A percentile compares a stretch with the other conserved stretches of the same genome.
Conservation (phyloP, 2,329 filamentous ascomycete genomes). For the Aspergillus sp. region DNA sequence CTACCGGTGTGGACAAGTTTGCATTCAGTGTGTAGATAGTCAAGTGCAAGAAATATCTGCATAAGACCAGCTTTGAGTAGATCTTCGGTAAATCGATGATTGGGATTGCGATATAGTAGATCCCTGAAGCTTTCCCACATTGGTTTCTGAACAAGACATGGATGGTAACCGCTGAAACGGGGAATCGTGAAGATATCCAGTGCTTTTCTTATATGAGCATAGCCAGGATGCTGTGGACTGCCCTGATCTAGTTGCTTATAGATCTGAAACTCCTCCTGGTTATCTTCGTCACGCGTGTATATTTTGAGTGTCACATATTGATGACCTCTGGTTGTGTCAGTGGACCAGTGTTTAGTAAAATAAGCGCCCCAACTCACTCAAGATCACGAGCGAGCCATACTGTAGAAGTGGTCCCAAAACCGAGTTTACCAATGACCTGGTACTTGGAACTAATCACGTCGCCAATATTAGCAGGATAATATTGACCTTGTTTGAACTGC, state of each 20-base stretch:
- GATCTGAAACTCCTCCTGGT: slow-evolving; percentile 26
- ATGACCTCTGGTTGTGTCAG: slow-evolving; percentile 21
- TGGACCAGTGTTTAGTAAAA: neutral
- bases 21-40: slow-evolving; percentile 45
- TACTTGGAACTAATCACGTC: slow-evolving; percentile 29
- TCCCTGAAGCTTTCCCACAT: slow-evolving; percentile 45
- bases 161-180: slow-evolving; percentile 24
- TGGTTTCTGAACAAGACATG: slow-evolving; percentile 36
- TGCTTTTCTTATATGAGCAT: slow-evolving; percentile 28
- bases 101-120: slow-evolving; percentile 39
- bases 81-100: slow-evolving; percentile 37
- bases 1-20: slow-evolving; percentile 48
- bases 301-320: slow-evolving; percentile 26
- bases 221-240: slow-evolving; percentile 27
- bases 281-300: slow-evolving; percentile 20
- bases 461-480: slow-evolving; percentile 34
- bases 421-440: slow-evolving; percentile 32
- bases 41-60: slow-evolving; percentile 42
- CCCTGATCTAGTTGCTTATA: slow-evolving; percentile 30
- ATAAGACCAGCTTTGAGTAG: slow-evolving; percentile 40
- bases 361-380: slow-evolving; percentile 14
- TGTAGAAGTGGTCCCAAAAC: slow-evolving; percentile 30
- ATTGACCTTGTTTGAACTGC: slow-evolving; percentile 25
- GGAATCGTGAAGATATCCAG: slow-evolving; percentile 35
- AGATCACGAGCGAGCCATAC: slow-evolving; percentile 35